Base-by-base conservation (phyloP, 1,284 basidiomycete species). In the Ustilago cynodontis region DNA sequence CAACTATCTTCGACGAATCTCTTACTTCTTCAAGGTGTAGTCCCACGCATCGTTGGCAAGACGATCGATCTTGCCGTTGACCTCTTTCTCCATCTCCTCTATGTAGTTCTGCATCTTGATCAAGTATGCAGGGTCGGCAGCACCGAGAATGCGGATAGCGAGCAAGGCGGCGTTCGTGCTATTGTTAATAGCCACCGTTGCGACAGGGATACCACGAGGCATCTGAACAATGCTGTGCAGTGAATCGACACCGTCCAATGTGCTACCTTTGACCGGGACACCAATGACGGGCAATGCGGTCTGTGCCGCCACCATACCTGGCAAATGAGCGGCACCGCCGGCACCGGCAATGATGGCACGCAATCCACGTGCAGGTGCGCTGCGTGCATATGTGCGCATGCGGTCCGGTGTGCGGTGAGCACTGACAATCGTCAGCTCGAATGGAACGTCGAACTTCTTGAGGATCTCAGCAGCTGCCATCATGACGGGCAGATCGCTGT, bases 141-240 rank as follows among this genome's bases (percentile, higher is more conserved):
- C 79, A 18, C 68, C 91, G 1, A 99, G 89, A 41, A 98, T 96
- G 13, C 96, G 91, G 7, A 97, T 90, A 0, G 97, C 95, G 9
- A 99, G 90, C 2, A 99, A 88, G 1, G 92, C 96, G 0, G 95
- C 96, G 82, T 99, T 99, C 66, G 92, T 94, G 20, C 93, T 91
- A 85, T 98, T 98, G 87, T 96, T 95, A 87, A 99, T 98, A 1
- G 95, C 96, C 11, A 98, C 95, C 1, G 95, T 98, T 1, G 97
- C 96, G 9, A 97, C 94, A 2, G 96, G 96, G 70, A 99, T 93
- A 26, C 96, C 97, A 52, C 96, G 91, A 18, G 96, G 96, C 96
- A 99, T 99, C 88, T 99, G 96, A 13, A 99, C 94, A 80, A 99
- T 99, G 85, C 93, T 95, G 86, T 98, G 92, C 77, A 99, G 87